Percentiles rank a stretch among this genome's conserved stretches.
phyloP scores from a whole-genome alignment of 352 stramenopile genomes.

The Phytophthora kernoviae region DNA sequence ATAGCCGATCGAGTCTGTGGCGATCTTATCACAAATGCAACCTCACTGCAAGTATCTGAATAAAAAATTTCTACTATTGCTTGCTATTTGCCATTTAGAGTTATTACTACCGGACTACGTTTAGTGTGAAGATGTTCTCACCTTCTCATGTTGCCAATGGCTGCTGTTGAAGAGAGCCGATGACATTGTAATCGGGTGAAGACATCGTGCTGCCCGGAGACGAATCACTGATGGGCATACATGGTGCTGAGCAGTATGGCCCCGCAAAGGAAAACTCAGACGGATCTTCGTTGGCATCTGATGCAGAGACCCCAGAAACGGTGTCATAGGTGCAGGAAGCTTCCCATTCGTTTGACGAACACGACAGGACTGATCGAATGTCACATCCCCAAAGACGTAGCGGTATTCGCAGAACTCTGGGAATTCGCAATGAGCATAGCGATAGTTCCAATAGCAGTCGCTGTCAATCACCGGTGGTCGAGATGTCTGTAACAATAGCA shows the following conservation, averaged over 20 bases:
- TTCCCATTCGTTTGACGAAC: slow-evolving; percentile 47
- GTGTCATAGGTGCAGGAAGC: slow-evolving; percentile 16
- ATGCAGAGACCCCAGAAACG: slow-evolving; percentile 40
- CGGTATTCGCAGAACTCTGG: slow-evolving; percentile 81
- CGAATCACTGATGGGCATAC: slow-evolving; percentile 24
- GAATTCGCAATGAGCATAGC: slow-evolving; percentile 72
- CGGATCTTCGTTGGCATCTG: slow-evolving; percentile 17
- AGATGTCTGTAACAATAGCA: slow-evolving; percentile 35
- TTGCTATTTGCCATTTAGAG: slow-evolving; percentile 20
- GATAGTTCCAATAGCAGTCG: slow-evolving; percentile 89
- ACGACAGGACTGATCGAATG: slow-evolving; percentile 81
- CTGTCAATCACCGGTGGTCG: slow-evolving; percentile 71
- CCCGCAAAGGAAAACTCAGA: slow-evolving; percentile 31
- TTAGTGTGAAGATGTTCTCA: slow-evolving; percentile 1
- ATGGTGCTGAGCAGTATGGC: slow-evolving; percentile 55
- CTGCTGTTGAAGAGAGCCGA: slow-evolving; percentile 39
- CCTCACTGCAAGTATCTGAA: background rate
- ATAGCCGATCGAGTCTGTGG: background rate
- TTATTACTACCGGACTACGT: slow-evolving; percentile 22
- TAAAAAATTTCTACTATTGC: slow-evolving; percentile 1
- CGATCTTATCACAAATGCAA: background rate
- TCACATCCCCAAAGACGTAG: slow-evolving; percentile 83
- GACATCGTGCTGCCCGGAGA: slow-evolving; percentile 27
- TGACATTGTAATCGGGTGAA: slow-evolving; percentile 23
- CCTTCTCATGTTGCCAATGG: slow-evolving; percentile 20